Evolutionary conservation across 2,329 filamentous ascomycete species (phyloP).

Genomic region (Onygenales sp.): DNA sequence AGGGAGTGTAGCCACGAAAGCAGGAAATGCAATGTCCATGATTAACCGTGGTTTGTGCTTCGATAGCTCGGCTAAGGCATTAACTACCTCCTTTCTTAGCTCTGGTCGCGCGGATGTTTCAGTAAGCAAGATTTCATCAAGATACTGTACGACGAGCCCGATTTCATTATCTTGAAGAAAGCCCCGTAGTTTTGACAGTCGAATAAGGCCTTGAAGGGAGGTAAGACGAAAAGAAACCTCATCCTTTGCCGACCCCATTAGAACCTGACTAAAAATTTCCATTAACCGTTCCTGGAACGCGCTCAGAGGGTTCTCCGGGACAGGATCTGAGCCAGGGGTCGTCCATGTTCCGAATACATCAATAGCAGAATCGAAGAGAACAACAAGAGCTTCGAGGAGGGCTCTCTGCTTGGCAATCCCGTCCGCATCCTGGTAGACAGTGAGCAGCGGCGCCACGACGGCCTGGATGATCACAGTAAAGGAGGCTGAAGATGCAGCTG

Average conservation of each 20-base stretch:
- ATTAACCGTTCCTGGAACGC: constrained; percentile 43
- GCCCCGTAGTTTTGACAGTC: constrained; percentile 35
- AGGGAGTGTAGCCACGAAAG: constrained; percentile 55
- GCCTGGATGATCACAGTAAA: constrained; percentile 48
- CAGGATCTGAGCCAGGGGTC: constrained; percentile 23
- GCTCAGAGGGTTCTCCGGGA: constrained; percentile 33
- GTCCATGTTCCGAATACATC: constrained; percentile 49
- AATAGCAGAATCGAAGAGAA: constrained; percentile 50
- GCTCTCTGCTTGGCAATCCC: constrained; percentile 54
- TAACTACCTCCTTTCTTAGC: constrained; percentile 49
- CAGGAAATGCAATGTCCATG: constrained; percentile 56
- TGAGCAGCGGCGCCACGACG: constrained; percentile 48
- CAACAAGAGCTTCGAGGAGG: constrained; percentile 51
- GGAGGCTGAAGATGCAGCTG: constrained; percentile 45
- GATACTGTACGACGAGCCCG: constrained; percentile 45
- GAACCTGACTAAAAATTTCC: constrained; percentile 45
- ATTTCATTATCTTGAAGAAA: constrained; percentile 45
- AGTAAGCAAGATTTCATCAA: constrained; percentile 54
- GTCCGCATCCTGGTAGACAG: constrained; percentile 51
- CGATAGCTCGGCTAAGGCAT: constrained; percentile 51
- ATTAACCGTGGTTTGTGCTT: constrained; percentile 53
- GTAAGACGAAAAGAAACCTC: constrained; percentile 42
- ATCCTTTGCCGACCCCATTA: constrained; percentile 44
- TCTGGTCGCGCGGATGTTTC: constrained; percentile 47
- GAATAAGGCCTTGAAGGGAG: constrained; percentile 38